These are phyloP conservation scores for Thelonectria discophora DNA, from an alignment of 2,329 filamentous ascomycete genomes.

Conservation along the genomic window DNA sequence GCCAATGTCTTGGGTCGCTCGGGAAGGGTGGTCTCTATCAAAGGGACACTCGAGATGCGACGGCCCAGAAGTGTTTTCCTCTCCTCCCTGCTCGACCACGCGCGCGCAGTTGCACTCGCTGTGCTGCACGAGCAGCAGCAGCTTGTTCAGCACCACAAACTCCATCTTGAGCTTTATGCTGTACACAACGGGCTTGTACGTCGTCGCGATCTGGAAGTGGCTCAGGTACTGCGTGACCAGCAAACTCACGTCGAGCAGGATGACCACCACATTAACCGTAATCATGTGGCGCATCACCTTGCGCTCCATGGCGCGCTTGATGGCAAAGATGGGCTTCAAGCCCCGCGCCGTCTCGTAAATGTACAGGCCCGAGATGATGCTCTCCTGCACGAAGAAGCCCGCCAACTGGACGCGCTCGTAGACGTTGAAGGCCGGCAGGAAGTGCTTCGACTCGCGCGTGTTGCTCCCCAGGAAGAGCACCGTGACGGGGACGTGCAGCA, in stretches of 20 bases:
- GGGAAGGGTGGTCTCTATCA: background rate
- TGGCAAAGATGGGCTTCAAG: constrained; percentile 51
- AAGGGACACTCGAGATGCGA: background rate
- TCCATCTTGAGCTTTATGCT: constrained; percentile 50
- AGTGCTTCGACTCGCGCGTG: constrained; percentile 37
- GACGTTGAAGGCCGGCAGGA: constrained; percentile 49
- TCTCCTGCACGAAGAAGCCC: constrained; percentile 63
- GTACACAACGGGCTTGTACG: constrained; percentile 41
- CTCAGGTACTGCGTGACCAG: constrained; percentile 52
- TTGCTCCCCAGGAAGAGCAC: constrained; percentile 64
- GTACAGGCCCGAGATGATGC: constrained; percentile 61
- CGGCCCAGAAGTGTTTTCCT: background rate
- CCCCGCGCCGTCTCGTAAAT: constrained; percentile 61
- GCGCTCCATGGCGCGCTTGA: constrained; percentile 28
- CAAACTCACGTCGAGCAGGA: constrained; percentile 49
- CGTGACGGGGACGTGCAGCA: constrained; percentile 64
- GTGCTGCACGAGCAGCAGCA: background rate
- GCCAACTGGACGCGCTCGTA: constrained; percentile 64
- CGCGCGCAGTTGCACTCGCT: constrained; percentile 7
- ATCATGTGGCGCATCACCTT: constrained; percentile 49
- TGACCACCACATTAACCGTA: constrained; percentile 52
- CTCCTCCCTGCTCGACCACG: background rate
- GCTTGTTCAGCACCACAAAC: constrained; percentile 46
- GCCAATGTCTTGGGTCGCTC: background rate
- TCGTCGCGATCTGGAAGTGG: constrained; percentile 37